A percentile compares a stretch with the other conserved stretches of the same genome.
Conservation (phyloP, 345 rosid genomes). For the Populus alba region DNA sequence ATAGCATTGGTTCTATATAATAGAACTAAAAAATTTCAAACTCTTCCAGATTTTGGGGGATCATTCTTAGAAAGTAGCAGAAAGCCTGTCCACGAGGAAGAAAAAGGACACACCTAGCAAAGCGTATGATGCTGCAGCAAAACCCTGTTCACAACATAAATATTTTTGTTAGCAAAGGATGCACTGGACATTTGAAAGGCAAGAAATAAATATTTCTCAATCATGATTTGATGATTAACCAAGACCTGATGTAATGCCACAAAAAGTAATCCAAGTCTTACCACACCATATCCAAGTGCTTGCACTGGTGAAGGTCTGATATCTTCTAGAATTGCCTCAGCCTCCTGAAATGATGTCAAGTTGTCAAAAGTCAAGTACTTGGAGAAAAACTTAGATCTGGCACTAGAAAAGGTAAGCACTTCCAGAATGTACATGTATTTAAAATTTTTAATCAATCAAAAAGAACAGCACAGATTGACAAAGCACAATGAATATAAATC, state of each 20-base stretch:
- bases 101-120: slow-evolving; percentile 50
- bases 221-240: background rate
- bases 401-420: background rate
- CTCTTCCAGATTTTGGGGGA: background rate
- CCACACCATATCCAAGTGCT: slow-evolving; percentile 67
- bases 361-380: background rate
- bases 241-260: background rate
- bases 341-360: slow-evolving; percentile 53
- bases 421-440: background rate
- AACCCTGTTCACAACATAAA: slow-evolving; percentile 51
- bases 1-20: background rate
- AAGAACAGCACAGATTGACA: background rate
- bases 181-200: background rate
- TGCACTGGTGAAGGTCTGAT: slow-evolving; percentile 74
- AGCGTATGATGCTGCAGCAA: slow-evolving; percentile 54
- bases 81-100: background rate
- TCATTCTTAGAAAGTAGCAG: background rate
- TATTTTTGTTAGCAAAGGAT: slow-evolving; percentile 10
- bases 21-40: background rate
- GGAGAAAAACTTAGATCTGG: slow-evolving; percentile 2
- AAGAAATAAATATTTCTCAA: background rate
- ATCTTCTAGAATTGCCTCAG: slow-evolving; percentile 84
- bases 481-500: background rate
- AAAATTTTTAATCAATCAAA: background rate
- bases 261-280: slow-evolving; percentile 35